These are phyloP conservation scores for Vitellaria paradoxa DNA, from an alignment of 179 eudicot genomes.

Conservation along the genomic window DNA sequence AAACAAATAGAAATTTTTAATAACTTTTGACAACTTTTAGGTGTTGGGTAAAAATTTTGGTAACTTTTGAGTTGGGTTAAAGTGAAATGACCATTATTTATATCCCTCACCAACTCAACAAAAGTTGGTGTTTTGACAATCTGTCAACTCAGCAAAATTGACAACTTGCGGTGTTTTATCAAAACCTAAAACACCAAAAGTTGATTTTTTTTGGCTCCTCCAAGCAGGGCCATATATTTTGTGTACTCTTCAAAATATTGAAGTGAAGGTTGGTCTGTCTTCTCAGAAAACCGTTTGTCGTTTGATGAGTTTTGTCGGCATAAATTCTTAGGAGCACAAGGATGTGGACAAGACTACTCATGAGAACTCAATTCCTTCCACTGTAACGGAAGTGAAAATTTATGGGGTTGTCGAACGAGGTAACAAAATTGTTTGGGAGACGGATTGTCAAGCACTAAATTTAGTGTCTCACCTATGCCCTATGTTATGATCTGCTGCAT, in stretches of 20 bases:
- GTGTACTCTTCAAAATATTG: background rate
- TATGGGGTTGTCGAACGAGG: background rate
- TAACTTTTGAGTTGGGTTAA: too few relatives aligned
- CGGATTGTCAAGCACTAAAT: background rate
- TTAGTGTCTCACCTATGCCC: background rate
- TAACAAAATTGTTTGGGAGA: background rate
- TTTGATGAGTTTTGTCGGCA: conserved; percentile 49
- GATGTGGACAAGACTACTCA: background rate
- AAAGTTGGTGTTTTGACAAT: too few relatives aligned
- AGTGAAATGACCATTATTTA: too few relatives aligned
- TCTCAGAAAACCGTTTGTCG: conserved; percentile 42
- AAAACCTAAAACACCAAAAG: too few relatives aligned
- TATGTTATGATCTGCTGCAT: background rate
- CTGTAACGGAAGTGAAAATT: background rate
- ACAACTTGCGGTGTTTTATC: too few relatives aligned
- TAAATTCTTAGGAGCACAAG: conserved; percentile 25
- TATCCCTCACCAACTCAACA: too few relatives aligned
- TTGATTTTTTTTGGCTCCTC: too few relatives aligned
- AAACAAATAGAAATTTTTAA: too few relatives aligned
- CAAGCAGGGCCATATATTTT: background rate
- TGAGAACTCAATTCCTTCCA: background rate
- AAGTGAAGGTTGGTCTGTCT: background rate
- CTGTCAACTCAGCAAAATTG: too few relatives aligned
- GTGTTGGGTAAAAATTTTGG: too few relatives aligned
- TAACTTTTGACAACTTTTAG: too few relatives aligned